phyloP scores from a whole-genome alignment of 306 rosid genomes.

The Coriaria nepalensis region DNA sequence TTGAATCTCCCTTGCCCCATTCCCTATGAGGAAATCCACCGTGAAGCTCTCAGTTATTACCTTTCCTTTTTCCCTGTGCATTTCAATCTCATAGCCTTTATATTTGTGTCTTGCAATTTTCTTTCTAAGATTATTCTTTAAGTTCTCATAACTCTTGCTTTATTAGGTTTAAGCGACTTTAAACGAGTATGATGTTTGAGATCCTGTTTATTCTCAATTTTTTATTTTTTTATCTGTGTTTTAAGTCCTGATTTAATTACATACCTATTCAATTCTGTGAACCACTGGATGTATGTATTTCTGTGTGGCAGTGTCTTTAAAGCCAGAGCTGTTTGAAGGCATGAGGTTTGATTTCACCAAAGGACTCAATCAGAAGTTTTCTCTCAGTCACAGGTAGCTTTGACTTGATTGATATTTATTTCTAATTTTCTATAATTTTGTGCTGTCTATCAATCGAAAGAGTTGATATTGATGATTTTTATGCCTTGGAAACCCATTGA shows the following conservation, averaged over 20 bases:
- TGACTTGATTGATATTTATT: background rate
- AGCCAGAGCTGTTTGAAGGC: constrained; percentile 93
- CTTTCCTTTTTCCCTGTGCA: background rate
- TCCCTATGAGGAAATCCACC: constrained; percentile 91
- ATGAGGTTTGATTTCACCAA: constrained; percentile 91
- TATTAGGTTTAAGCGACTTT: too few relatives aligned
- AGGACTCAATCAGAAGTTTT: constrained; percentile 75
- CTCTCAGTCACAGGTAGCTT: constrained; percentile 87
- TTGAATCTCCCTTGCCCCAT: constrained; percentile 79
- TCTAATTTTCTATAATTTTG: background rate
- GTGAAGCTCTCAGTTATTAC: constrained; percentile 82
- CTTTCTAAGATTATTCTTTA: too few relatives aligned
- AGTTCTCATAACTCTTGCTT: too few relatives aligned
- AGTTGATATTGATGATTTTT: constrained; percentile 4
- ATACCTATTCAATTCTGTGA: background rate
- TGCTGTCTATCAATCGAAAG: constrained; percentile 2
- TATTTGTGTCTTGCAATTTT: too few relatives aligned
- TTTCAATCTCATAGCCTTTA: background rate
- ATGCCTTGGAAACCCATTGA: constrained; percentile 1
- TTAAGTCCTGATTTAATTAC: too few relatives aligned
- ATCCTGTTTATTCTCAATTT: too few relatives aligned
- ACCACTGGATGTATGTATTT: background rate
- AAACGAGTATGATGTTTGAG: too few relatives aligned
- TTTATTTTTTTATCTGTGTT: too few relatives aligned
- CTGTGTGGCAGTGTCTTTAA: constrained; percentile 63